Evolutionary conservation across 169 alveolate genomes (phyloP).

Genomic region (Babesia ovis): DNA sequence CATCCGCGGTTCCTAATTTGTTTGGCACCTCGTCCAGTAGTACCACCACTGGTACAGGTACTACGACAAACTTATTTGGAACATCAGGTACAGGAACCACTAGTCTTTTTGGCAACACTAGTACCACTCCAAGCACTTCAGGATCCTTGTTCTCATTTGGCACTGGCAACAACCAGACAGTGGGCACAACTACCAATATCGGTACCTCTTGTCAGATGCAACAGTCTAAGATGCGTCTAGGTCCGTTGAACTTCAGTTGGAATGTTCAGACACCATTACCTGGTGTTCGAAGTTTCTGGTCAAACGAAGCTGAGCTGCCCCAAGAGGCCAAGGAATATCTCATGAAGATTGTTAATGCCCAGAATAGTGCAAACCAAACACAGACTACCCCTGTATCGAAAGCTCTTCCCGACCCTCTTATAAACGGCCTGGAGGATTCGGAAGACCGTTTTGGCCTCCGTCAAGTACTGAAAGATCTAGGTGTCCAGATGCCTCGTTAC

Average conservation of each 20-base stretch:
- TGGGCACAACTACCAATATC: not conserved
- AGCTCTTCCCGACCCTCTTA: not conserved
- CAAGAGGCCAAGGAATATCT: slow-evolving; percentile 61
- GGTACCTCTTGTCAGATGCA: not conserved
- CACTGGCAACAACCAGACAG: not conserved
- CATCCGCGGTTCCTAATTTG: not conserved
- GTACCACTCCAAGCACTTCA: not conserved
- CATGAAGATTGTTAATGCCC: slow-evolving; percentile 16
- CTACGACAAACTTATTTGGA: slow-evolving; percentile 13
- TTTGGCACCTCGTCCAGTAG: slow-evolving; percentile 4
- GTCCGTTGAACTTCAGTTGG: slow-evolving; percentile 29
- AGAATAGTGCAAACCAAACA: slow-evolving; percentile 2
- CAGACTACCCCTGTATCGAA: not conserved
- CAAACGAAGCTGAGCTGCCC: slow-evolving; percentile 48
- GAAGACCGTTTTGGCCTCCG: slow-evolving; percentile 63
- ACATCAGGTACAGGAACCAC: slow-evolving; percentile 6
- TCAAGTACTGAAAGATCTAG: slow-evolving; percentile 53
- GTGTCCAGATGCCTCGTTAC: slow-evolving; percentile 53
- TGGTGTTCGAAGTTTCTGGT: slow-evolving; percentile 62
- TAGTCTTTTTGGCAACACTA: slow-evolving; percentile 7
- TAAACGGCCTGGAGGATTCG: slow-evolving; percentile 1
- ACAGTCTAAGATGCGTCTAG: slow-evolving; percentile 18
- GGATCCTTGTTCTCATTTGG: slow-evolving; percentile 15
- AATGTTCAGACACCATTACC: slow-evolving; percentile 47
- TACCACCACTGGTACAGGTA: not conserved